Evolutionary conservation across 208 protist genomes (phyloP), one percentile per base, ranked within the genome.

Genomic region (Wallacemonas sp.): DNA sequence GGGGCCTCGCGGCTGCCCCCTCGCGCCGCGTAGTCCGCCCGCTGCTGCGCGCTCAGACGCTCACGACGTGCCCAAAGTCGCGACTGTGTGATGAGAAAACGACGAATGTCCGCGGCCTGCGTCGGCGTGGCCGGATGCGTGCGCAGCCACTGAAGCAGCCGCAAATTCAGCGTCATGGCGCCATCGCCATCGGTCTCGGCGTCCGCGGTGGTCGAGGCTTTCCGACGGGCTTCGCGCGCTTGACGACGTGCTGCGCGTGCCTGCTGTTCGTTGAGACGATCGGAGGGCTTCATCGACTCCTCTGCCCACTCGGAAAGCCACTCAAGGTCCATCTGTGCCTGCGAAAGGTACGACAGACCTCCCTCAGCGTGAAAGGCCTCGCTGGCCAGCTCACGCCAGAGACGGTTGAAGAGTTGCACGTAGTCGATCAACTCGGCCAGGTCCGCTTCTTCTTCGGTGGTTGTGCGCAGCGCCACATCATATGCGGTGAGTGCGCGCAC

Each of bases 261-360:
- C 32, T 68, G 31, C 25, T 45, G 39, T 23, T 70, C 49, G 36
- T 57, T 22, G 22, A 26, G 16, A 2, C 54, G 61, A 38, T 48
- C 66, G 2, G 44, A 52, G 5, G 67, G 68, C 12, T 57, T 57
- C 49, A 68, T 29, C 26, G 63, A 63, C 45, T 79, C 67, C 39
- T 52, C 57, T 38, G 57, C 29, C 10, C 61, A 63, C 74, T 79
- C 74, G n/a, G 33, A 67, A 8, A 79, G 32, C 31, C 32, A 36
- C 54, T 61, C 54, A 5, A 8, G 18, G 12, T 61, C 54, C 32
- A 25, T 12, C 54, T 36, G 26, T 25, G 25, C 5, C 32, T 28
- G 54, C 1, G 29, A 41, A 3, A 42, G 26, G 14, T 16, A 61
- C 31, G 18, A 5, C 31, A 36, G 54, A 23, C 31, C 10, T 8